Percentiles rank a stretch among this genome's conserved stretches.
Evolutionary conservation across 768 basidiomycete genomes (phyloP).

Genomic region (Mycena amicta): DNA sequence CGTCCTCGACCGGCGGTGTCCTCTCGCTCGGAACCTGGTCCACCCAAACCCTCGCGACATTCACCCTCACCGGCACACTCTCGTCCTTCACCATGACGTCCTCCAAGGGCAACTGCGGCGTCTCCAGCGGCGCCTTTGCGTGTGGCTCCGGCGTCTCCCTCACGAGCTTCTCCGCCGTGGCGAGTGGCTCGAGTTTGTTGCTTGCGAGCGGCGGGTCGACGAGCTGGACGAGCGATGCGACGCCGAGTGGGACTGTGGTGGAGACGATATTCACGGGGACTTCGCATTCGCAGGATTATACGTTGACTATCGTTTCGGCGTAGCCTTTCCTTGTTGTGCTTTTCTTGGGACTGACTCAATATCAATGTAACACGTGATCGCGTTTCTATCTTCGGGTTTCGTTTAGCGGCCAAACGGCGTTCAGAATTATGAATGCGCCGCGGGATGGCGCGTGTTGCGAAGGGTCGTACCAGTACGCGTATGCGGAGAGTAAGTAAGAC

Average conservation of each 20-base stretch:
- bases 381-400: no score
- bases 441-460: no score
- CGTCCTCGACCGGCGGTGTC: conserved; percentile 39
- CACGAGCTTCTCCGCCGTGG: conserved; percentile 41
- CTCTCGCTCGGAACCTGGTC: conserved; percentile 48
- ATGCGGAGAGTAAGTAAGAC: no score
- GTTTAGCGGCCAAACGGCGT: no score
- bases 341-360: no score
- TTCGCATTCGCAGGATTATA: conserved; percentile 18
- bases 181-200: conserved; percentile 37
- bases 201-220: conserved; percentile 43
- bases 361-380: no score
- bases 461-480: no score
- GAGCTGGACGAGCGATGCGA: conserved; percentile 36
- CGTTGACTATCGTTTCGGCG: conserved; percentile 23
- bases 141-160: conserved; percentile 42
- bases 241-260: conserved; percentile 39
- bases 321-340: no score
- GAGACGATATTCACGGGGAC: conserved; percentile 22
- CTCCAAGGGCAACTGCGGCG: conserved; percentile 46
- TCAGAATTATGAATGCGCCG: no score
- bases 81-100: conserved; percentile 44
- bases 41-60: conserved; percentile 49
- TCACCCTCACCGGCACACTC: conserved; percentile 37
- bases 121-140: conserved; percentile 35